Conservation (phyloP, 495 filamentous ascomycete species). For the Penicillium lagena region DNA sequence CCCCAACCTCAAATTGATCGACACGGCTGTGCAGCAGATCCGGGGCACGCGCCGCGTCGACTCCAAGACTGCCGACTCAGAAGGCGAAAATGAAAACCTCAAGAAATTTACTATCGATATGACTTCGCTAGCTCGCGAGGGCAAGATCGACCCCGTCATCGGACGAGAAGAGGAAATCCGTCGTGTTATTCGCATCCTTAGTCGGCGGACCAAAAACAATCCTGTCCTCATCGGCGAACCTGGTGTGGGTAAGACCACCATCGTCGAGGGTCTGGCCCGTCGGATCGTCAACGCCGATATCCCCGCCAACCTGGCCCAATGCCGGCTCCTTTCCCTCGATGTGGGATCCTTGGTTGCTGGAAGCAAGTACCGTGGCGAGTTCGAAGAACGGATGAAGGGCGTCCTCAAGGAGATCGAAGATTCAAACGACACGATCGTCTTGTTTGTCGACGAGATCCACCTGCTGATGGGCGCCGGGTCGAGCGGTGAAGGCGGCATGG, state of each 20-base stretch:
- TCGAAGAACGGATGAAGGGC: slow-evolving; percentile 98
- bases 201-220: slow-evolving; percentile 95
- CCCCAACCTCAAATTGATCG: slow-evolving; percentile 83
- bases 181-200: slow-evolving; percentile 87
- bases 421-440: slow-evolving; percentile 92
- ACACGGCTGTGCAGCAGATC: slow-evolving; percentile 80
- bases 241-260: slow-evolving; percentile 97
- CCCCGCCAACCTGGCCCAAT: slow-evolving; percentile 89
- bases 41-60: slow-evolving; percentile 88
- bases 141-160: slow-evolving; percentile 97
- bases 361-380: slow-evolving; percentile 96
- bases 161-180: slow-evolving; percentile 95
- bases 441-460: slow-evolving; percentile 98
- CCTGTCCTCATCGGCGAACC: slow-evolving; percentile 94
- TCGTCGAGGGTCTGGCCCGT: slow-evolving; percentile 93
- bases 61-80: slow-evolving; percentile 87
- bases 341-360: slow-evolving; percentile 92
- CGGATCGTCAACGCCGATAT: slow-evolving; percentile 95
- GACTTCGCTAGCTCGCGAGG: slow-evolving; percentile 88
- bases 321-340: slow-evolving; percentile 88
- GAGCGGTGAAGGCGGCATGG: slow-evolving; percentile 95
- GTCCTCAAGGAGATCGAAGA: slow-evolving; percentile 95
- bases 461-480: slow-evolving; percentile 95
- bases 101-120: slow-evolving; percentile 98
- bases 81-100: slow-evolving; percentile 85